Evolutionary conservation across 208 protist species (phyloP).

Genomic region (Trypanosoma caninum): DNA sequence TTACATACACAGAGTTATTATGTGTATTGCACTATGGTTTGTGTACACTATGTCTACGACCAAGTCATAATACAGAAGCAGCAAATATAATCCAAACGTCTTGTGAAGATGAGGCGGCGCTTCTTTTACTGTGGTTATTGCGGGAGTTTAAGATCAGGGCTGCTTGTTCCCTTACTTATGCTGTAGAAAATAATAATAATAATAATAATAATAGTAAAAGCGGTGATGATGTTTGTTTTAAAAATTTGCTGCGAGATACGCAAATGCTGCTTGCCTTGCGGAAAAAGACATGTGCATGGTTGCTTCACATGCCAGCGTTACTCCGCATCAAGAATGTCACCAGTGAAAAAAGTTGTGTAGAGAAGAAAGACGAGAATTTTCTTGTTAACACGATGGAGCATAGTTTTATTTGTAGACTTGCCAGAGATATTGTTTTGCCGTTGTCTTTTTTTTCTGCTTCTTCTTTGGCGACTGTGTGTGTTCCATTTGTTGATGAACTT

Average conservation of each 20-base stretch:
- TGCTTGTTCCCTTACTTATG: neutral
- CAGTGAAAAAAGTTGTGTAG: neutral
- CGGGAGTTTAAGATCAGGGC: neutral
- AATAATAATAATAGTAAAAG: neutral
- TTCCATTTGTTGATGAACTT: conserved; percentile 15
- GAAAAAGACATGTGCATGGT: conserved; percentile 8
- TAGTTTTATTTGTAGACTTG: conserved; percentile 17
- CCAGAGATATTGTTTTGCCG: conserved; percentile 10
- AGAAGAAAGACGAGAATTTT: neutral
- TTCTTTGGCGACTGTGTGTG: conserved; percentile 1
- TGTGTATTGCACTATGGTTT: conserved; percentile 9
- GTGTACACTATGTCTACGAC: conserved; percentile 2
- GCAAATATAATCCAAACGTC: no score
- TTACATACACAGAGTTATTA: conserved; percentile 6
- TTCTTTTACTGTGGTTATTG: conserved; percentile 20
- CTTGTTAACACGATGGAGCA: conserved; percentile 1
- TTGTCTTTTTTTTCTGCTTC: neutral
- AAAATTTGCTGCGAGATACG: conserved; percentile 6
- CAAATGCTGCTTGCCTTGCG: conserved; percentile 15
- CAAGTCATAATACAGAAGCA: no score
- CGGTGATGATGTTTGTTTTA: no score
- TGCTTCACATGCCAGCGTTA: conserved; percentile 13
- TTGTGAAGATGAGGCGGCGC: conserved; percentile 11
- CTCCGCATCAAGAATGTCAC: neutral
- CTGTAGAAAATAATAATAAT: neutral